Evolutionary conservation across 163 green algal genomes (phyloP).

Genomic region (Scenedesmus sp.): DNA sequence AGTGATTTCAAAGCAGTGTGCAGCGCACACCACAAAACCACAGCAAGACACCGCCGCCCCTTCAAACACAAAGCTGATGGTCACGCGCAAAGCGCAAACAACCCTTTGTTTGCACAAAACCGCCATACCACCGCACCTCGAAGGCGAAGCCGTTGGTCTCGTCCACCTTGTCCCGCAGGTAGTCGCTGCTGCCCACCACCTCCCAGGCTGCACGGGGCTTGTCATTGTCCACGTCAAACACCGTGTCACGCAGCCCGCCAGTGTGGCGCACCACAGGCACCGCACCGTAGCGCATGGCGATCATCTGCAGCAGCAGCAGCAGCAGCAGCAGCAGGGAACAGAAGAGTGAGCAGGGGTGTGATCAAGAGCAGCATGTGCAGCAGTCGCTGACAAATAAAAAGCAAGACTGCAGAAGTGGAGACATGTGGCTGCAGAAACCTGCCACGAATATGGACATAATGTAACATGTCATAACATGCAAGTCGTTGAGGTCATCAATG

Average conservation of each 20-base stretch:
- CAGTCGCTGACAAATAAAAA: not conserved
- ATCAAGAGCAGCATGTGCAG: not conserved
- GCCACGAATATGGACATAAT: conserved; percentile 92
- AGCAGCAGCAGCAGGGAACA: not conserved
- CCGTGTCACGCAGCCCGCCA: conserved; percentile 95
- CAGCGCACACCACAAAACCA: too few relatives aligned
- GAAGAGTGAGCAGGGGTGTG: not conserved
- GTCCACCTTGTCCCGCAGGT: conserved; percentile 56
- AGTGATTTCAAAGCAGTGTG: too few relatives aligned
- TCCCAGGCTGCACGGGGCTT: conserved; percentile 47
- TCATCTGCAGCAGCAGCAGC: conserved; percentile 74
- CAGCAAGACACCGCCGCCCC: not conserved
- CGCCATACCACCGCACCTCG: conserved; percentile 57
- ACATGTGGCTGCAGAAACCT: not conserved
- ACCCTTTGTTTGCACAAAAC: not conserved
- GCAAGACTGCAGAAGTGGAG: conserved; percentile 58
- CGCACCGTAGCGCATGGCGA: conserved; percentile 96
- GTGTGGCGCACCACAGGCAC: conserved; percentile 95
- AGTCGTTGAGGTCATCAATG: too few relatives aligned
- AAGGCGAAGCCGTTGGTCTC: conserved; percentile 87
- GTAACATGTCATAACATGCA: conserved; percentile 54
- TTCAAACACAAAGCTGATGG: not conserved
- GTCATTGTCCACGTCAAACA: conserved; percentile 96
- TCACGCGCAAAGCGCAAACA: not conserved
- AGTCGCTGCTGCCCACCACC: conserved; percentile 42